Percentiles rank a stretch among this genome's conserved stretches.
phyloP scores from a whole-genome alignment of 176 grass and related monocot species.

The Bonia amplexicaulis region DNA sequence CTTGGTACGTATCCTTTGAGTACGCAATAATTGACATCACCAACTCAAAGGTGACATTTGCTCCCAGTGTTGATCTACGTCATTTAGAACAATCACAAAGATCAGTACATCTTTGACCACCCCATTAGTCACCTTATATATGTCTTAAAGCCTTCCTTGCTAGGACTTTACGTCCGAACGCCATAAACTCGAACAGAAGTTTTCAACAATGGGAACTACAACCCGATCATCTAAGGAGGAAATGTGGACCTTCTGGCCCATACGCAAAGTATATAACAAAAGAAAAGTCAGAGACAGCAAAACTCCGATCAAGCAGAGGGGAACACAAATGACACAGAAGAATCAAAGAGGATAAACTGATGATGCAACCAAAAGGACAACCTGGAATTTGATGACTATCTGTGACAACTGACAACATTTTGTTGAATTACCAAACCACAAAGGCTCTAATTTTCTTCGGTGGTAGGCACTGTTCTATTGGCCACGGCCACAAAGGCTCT shows the following conservation, averaged over 20 bases:
- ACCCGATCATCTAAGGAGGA: not conserved
- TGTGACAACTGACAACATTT: not conserved
- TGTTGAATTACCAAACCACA: not conserved
- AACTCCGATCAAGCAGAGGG: not conserved
- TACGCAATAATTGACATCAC: not conserved
- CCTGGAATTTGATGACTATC: not conserved
- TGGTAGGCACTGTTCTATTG: not conserved
- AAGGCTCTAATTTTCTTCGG: not conserved
- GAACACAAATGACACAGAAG: not conserved
- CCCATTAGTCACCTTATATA: not conserved
- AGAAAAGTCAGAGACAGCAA: not conserved
- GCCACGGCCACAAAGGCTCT: no score
- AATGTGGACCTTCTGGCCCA: slow-evolving; percentile 3
- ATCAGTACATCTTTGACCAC: not conserved
- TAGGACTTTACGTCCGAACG: not conserved
- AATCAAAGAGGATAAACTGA: not conserved
- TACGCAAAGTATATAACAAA: not conserved
- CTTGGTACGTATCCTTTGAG: not conserved
- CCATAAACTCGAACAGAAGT: not conserved
- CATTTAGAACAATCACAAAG: not conserved
- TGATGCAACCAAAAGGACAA: not conserved
- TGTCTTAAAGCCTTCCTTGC: not conserved
- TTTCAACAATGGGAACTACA: slow-evolving; percentile 25
- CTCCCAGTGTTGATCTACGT: not conserved
- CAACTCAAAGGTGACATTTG: not conserved